Evolutionary conservation across 768 basidiomycete species (phyloP), one percentile per base, ranked within the genome.

Genomic region (Boletus reticuloceps): DNA sequence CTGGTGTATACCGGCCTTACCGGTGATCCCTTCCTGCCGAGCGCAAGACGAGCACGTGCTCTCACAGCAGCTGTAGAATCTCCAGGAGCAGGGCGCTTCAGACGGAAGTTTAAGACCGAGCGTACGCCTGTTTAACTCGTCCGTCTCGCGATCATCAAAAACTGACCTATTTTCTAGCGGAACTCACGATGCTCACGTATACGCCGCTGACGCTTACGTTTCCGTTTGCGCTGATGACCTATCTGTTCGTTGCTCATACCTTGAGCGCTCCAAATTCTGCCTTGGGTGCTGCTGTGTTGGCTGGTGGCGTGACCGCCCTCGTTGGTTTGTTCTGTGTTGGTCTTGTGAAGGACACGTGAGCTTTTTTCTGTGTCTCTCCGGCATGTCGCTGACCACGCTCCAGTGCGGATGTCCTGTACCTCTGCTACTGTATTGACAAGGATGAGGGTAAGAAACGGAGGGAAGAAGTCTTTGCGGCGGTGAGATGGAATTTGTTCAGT

Each of bases 201-300:
- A 82, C 89, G 13, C 88, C 93, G 17, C 75, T 91, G 47, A 89
- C 87, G 1, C 75, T 94, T 56, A 89, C 90, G 1, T 80, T 94
- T 58, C 89, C 92, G 6, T 89, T 91, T 58, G 86, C 91, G 14
- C 75, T 95, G 29, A 73, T 82, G 37, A 89, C 92, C 6, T 97
- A 96, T 69, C 71, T 98, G 19, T 91, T 95, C 61, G 89, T 93
- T n/a, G 88, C 91, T 3, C 90, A 92, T 70, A 86, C 88, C 0
- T 72, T 93, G 20, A 67, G 70, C 17, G 83, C 85, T 25, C 90
- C 91, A 1, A 69, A 84, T 44, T 80, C 88, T 62, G 91, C 92
- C 0, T 76, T 94, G 9, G 79, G 85, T 13, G 88, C 89, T 20
- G 84, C 89, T 1, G 60, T 95, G 16, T 74, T 95, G 5, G 88